phyloP scores from a whole-genome alignment of 192 early-diverging fungal species.

The Podila minutissima region DNA sequence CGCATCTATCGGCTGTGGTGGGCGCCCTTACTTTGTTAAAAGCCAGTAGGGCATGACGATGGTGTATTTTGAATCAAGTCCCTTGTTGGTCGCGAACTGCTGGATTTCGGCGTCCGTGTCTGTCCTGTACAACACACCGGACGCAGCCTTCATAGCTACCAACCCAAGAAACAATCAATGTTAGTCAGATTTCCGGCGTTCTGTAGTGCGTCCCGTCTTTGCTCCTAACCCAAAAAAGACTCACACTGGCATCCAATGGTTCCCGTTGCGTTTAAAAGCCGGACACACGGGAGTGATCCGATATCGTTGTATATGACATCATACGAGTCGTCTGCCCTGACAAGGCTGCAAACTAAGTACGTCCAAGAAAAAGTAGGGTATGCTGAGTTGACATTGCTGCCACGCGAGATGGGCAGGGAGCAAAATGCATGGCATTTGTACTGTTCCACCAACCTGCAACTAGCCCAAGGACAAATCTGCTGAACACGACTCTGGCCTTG shows the following conservation, averaged over 20 bases:
- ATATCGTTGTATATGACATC: slow-evolving; percentile 57
- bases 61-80: slow-evolving; percentile 58
- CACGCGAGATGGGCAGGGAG: no score
- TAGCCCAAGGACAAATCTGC: slow-evolving; percentile 25
- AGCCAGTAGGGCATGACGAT: slow-evolving; percentile 71
- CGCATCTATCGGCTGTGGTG: no score
- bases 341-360: slow-evolving; percentile 14
- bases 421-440: background rate
- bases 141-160: slow-evolving; percentile 46
- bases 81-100: slow-evolving; percentile 50
- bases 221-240: background rate
- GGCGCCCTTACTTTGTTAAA: slow-evolving; percentile 58
- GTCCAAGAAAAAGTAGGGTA: background rate
- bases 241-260: slow-evolving; percentile 70
- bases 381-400: background rate
- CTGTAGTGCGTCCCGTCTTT: no score
- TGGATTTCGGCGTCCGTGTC: slow-evolving; percentile 59
- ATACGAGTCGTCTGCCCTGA: slow-evolving; percentile 22
- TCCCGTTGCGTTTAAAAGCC: slow-evolving; percentile 65
- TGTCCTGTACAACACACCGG: slow-evolving; percentile 67
- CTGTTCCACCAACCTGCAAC: slow-evolving; percentile 15
- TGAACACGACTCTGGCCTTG: slow-evolving; percentile 12
- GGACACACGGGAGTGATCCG: slow-evolving; percentile 62
- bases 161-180: background rate
- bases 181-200: no score